Conservation (phyloP, 768 basidiomycete genomes). For the Suillus paluster region DNA sequence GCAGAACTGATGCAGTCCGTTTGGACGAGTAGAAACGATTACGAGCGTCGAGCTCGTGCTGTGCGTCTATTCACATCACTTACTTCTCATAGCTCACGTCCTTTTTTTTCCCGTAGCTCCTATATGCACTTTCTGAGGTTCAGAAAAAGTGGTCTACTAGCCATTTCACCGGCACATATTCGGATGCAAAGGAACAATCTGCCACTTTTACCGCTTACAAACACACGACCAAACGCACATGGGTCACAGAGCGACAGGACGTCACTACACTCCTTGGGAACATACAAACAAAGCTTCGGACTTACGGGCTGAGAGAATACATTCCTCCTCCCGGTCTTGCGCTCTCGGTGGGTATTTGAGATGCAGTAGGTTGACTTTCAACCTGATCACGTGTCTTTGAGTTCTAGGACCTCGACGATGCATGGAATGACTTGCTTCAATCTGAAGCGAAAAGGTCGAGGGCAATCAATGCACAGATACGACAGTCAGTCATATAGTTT, state of each 20-base stretch:
- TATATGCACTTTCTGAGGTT: conserved; percentile 66
- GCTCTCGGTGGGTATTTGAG: conserved; percentile 47
- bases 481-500: conserved; percentile 63
- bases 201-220: conserved; percentile 80
- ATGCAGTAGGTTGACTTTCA: neutral
- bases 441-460: conserved; percentile 80
- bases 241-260: conserved; percentile 91
- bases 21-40: conserved; percentile 88
- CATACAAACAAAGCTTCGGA: conserved; percentile 91
- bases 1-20: conserved; percentile 94
- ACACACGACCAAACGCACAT: conserved; percentile 79
- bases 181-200: conserved; percentile 79
- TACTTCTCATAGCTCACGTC: conserved; percentile 1
- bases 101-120: conserved; percentile 47
- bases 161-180: conserved; percentile 73
- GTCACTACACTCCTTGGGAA: conserved; percentile 88
- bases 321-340: conserved; percentile 74
- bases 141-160: conserved; percentile 73
- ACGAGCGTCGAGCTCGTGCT: conserved; percentile 81
- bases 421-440: conserved; percentile 73
- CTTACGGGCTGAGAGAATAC: conserved; percentile 87
- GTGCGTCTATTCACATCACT: conserved; percentile 43
- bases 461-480: conserved; percentile 87
- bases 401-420: conserved; percentile 68
- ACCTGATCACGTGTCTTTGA: conserved; percentile 18